These are phyloP conservation scores for Hibiscus mutabilis DNA, from an alignment of 345 rosid species.

Conservation along the genomic window DNA sequence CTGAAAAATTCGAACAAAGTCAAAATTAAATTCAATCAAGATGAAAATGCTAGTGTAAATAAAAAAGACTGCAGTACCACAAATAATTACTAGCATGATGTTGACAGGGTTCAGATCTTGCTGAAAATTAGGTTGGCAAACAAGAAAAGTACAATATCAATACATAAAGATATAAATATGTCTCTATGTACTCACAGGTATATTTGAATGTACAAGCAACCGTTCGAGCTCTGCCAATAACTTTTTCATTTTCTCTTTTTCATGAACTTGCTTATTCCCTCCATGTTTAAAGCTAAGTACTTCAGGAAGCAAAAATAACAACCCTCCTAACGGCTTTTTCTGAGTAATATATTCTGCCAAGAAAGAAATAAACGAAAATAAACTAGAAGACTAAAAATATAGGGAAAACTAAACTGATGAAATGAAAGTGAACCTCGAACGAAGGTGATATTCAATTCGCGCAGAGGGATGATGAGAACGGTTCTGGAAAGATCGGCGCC, in stretches of 20 bases:
- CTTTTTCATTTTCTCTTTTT: conserved; percentile 33
- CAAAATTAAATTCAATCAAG: not conserved
- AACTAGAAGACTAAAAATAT: not conserved
- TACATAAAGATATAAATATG: not conserved
- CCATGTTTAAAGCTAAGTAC: conserved; percentile 43
- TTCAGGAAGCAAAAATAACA: conserved; percentile 79
- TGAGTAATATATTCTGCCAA: conserved; percentile 62
- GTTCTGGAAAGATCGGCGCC: conserved; percentile 89
- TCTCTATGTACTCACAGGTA: conserved; percentile 63
- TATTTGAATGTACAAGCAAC: conserved; percentile 57
- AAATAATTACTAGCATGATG: not conserved
- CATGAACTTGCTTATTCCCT: conserved; percentile 25
- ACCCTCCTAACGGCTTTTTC: conserved; percentile 71
- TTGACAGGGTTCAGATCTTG: not conserved
- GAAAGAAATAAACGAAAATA: not conserved
- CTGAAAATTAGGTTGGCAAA: not conserved
- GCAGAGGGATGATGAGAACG: conserved; percentile 77
- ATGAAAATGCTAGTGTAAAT: not conserved
- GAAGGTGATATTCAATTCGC: conserved; percentile 53
- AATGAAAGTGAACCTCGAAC: conserved; percentile 44
- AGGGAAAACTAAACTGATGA: not conserved
- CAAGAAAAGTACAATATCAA: not conserved
- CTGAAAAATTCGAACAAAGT: not conserved
- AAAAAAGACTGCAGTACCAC: not conserved
- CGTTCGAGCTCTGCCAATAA: conserved; percentile 58